Percentiles rank a stretch among this genome's conserved stretches.
Conservation (phyloP, 2,329 filamentous ascomycete species). For the Alternaria postmessia region DNA sequence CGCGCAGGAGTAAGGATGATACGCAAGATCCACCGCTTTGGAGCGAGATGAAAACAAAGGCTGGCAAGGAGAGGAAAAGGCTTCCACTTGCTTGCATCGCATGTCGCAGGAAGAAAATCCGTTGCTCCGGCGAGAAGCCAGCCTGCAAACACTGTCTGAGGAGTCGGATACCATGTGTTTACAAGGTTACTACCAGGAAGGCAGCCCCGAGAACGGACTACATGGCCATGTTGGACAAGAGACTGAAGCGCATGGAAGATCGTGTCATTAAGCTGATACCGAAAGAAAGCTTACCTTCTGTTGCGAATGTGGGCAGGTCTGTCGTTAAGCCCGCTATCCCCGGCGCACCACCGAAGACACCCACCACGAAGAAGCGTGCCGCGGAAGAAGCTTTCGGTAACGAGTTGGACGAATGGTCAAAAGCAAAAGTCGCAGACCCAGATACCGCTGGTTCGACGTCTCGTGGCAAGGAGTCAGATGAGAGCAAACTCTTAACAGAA, state of each 20-base stretch:
- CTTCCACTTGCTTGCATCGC: conserved; percentile 94
- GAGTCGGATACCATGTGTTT: conserved; percentile 93
- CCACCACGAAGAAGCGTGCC: conserved; percentile 75
- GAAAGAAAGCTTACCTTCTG: conserved; percentile 77
- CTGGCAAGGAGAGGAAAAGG: conserved; percentile 93
- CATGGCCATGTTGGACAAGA: conserved; percentile 98
- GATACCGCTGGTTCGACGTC: conserved; percentile 60
- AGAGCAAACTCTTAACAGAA: conserved; percentile 79
- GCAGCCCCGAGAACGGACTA: conserved; percentile 95
- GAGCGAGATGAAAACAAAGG: conserved; percentile 66
- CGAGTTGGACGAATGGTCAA: conserved; percentile 83
- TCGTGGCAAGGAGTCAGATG: conserved; percentile 67
- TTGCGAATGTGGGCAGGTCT: conserved; percentile 75
- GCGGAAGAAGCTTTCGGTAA: conserved; percentile 88
- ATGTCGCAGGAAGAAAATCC: conserved; percentile 95
- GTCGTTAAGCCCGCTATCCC: conserved; percentile 81
- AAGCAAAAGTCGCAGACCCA: conserved; percentile 61
- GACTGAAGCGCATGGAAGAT: conserved; percentile 96
- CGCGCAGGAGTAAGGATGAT: conserved; percentile 42
- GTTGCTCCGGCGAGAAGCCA: conserved; percentile 96
- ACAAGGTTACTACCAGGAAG: conserved; percentile 95
- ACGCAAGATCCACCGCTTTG: conserved; percentile 54
- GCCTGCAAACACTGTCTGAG: conserved; percentile 95
- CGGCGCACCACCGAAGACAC: conserved; percentile 64
- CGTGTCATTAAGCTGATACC: conserved; percentile 95